These are phyloP conservation scores for Hordeum marinum DNA, from an alignment of 176 grass and related monocot species.

Conservation along the genomic window DNA sequence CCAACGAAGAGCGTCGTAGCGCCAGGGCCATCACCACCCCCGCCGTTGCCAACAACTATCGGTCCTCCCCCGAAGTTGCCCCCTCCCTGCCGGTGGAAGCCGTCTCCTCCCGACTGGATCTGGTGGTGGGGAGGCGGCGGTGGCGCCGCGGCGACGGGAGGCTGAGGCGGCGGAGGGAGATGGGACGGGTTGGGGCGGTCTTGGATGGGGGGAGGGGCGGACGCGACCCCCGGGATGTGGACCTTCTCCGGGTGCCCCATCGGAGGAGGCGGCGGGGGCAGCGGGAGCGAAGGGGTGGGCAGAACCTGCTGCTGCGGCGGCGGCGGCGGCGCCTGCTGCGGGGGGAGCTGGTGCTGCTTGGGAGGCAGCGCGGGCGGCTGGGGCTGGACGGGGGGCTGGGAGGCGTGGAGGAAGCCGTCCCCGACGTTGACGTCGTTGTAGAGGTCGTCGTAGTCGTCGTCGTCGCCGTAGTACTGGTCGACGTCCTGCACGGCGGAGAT, in stretches of 20 bases:
- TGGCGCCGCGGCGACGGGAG: background rate
- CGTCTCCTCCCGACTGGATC: constrained; percentile 33
- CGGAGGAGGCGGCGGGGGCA: constrained; percentile 21
- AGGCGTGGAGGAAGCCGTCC: constrained; percentile 53
- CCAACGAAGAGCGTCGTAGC: constrained; percentile 69
- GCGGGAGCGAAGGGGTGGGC: background rate
- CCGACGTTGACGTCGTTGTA: constrained; percentile 81
- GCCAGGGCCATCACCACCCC: constrained; percentile 37
- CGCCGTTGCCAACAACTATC: constrained; percentile 35
- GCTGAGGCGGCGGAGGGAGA: constrained; percentile 27
- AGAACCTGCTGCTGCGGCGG: background rate
- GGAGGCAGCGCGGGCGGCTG: background rate
- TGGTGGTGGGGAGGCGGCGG: constrained; percentile 12
- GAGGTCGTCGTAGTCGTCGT: constrained; percentile 76
- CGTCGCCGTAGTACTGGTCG: constrained; percentile 78
- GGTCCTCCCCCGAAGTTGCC: constrained; percentile 29
- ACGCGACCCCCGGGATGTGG: constrained; percentile 31
- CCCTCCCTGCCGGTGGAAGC: constrained; percentile 55
- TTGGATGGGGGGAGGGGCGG: constrained; percentile 28
- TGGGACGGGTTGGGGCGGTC: constrained; percentile 24
- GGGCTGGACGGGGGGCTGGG: constrained; percentile 4
- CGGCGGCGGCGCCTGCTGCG: background rate
- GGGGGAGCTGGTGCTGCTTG: constrained; percentile 11
- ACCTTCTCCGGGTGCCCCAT: constrained; percentile 38
- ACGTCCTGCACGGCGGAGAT: constrained; percentile 63